phyloP scores from a whole-genome alignment of 805 yeast genomes.

The Metschnikowia cerradonensis region DNA sequence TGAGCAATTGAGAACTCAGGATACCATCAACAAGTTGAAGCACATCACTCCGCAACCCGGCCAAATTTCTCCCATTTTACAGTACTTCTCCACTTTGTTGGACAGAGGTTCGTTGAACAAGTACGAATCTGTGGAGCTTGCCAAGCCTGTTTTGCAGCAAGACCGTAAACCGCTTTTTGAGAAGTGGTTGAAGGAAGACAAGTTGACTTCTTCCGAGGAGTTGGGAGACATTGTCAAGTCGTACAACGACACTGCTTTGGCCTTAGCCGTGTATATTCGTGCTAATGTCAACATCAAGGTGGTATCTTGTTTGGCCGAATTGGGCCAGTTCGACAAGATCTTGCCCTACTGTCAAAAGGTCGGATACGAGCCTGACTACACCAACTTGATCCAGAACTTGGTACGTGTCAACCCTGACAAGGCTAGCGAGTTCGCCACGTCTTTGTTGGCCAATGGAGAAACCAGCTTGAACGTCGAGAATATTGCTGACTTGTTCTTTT shows the following conservation, averaged over 20 bases:
- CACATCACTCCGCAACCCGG: constrained; percentile 90
- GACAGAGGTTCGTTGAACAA: constrained; percentile 92
- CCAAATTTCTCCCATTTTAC: constrained; percentile 87
- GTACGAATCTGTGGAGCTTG: constrained; percentile 90
- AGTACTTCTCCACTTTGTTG: constrained; percentile 84
- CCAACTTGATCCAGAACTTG: constrained; percentile 83
- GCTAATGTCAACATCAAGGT: constrained; percentile 84
- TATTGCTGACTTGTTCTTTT: constrained; percentile 88
- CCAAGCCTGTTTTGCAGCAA: constrained; percentile 92
- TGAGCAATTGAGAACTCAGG: constrained; percentile 87
- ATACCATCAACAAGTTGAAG: constrained; percentile 89
- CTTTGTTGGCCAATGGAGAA: constrained; percentile 62
- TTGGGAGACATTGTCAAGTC: constrained; percentile 94
- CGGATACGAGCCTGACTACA: constrained; percentile 83
- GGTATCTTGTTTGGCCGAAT: constrained; percentile 85
- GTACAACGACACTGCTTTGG: constrained; percentile 70
- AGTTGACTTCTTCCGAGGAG: constrained; percentile 92
- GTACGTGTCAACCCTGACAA: constrained; percentile 94
- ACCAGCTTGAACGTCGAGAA: constrained; percentile 73
- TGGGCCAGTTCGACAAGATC: constrained; percentile 95
- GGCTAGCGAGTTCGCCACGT: constrained; percentile 94
- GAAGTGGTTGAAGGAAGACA: constrained; percentile 94
- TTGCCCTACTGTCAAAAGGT: constrained; percentile 90
- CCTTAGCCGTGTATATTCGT: constrained; percentile 85
- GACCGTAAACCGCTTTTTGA: constrained; percentile 90